Evolutionary conservation across 2,329 filamentous ascomycete species (phyloP), one percentile per base, ranked within the genome.

Genomic region (Purpureocillium lavendulum): DNA sequence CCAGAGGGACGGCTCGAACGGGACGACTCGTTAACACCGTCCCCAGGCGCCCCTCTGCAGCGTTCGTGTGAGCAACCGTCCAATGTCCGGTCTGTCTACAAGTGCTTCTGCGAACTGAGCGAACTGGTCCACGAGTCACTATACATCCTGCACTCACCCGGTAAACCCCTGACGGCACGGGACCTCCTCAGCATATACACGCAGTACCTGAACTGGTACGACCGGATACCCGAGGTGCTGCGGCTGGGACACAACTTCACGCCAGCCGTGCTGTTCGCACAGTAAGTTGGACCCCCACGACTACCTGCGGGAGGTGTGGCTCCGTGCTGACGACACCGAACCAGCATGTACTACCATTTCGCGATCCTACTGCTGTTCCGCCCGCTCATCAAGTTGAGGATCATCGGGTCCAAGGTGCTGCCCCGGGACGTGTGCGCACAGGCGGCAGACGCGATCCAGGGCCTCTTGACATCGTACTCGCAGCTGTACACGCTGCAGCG

Each of bases 351-450:
- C 46, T 83, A 84, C 52, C 74, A 84, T 51, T 81, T 80, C 45
- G 73, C 77, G 24, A 80, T 82, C n/a, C 58, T 84, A 0, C 71
- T 86, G n/a, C 70, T 88, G 2, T 87, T 87, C 54, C 71, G 84
- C 7, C 84, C 84, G 0, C 68, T 87, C 30, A 80, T 86, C 52
- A 84, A 77, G 45, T 53, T 79, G 7, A 65, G 66, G 9, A 77
- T 84, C 49, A 70, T 82, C 35, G 74, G 77, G 8, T 83, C 79
- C 7, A 71, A 73, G 38, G 65, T 85, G 2, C 67, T 69, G 4
- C 82, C 82, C 7, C 71, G 74, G 30, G 78, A 84, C 45, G 75
- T 84, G 13, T 86, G 82, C 57, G 70, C 70, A 3, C 73, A 78
- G 47, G 75, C 75, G 1, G 74, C 75, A 24, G 73, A 77, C 43